Evolutionary conservation across 352 stramenopile species (phyloP).

Genomic region (Phytophthora pisi): DNA sequence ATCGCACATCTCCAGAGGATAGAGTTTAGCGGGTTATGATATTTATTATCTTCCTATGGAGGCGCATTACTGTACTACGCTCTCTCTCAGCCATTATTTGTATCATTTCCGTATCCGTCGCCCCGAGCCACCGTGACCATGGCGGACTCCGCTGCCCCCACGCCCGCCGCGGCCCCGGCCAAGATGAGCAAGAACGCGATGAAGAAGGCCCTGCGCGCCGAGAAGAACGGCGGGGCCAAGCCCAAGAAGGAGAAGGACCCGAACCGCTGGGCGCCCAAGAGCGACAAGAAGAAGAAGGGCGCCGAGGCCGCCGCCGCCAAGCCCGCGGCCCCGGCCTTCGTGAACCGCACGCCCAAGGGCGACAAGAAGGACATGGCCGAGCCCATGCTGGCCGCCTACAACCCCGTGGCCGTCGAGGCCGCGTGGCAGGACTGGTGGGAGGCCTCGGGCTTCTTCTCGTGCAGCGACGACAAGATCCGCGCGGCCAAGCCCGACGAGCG

Average conservation of each 20-base stretch:
- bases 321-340: constrained; percentile 61
- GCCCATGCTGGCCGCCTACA: constrained; percentile 95
- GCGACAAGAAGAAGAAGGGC: constrained; percentile 90
- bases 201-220: constrained; percentile 92
- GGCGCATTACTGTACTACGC: no score
- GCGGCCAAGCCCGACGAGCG: constrained; percentile 80
- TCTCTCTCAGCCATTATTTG: not conserved
- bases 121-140: constrained; percentile 9
- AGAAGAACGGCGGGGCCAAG: constrained; percentile 82
- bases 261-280: constrained; percentile 89
- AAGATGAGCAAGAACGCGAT: constrained; percentile 96
- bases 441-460: constrained; percentile 94
- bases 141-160: constrained; percentile 16
- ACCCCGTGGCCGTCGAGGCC: constrained; percentile 96
- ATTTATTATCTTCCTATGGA: no score
- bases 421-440: constrained; percentile 99
- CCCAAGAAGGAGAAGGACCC: constrained; percentile 97
- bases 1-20: no score
- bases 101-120: not conserved
- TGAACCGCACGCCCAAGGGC: constrained; percentile 94
- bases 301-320: constrained; percentile 35
- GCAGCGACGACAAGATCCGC: constrained; percentile 87
- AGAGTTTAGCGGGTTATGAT: no score
- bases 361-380: constrained; percentile 94
- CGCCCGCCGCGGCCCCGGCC: constrained; percentile 13